These are phyloP conservation scores for Nemophila menziesii DNA, from an alignment of 257 asterid genomes.

Conservation along the genomic window DNA sequence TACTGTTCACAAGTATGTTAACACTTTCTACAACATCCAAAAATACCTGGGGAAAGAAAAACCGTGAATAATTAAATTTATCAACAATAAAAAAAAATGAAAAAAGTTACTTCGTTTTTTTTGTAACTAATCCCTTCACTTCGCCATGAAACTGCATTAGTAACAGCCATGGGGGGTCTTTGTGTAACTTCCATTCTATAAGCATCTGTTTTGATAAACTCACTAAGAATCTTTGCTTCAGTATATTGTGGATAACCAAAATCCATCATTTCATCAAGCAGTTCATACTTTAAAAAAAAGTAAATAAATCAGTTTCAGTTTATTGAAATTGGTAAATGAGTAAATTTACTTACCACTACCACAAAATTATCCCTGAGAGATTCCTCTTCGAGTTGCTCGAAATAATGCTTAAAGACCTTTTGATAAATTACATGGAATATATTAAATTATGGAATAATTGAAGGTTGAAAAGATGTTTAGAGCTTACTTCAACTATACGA, in stretches of 20 bases:
- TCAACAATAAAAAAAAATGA: slow-evolving; percentile 6
- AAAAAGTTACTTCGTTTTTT: slow-evolving; percentile 78
- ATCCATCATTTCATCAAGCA: slow-evolving; percentile 99
- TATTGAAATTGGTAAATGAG: neutral
- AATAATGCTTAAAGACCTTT: slow-evolving; percentile 95
- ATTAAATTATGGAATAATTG: slow-evolving; percentile 1
- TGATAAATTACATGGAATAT: slow-evolving; percentile 3
- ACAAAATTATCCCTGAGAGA: slow-evolving; percentile 97
- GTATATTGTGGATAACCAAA: slow-evolving; percentile 98
- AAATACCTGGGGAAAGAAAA: slow-evolving; percentile 63
- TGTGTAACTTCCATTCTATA: slow-evolving; percentile 96
- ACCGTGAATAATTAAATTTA: slow-evolving; percentile 10
- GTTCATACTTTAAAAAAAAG: slow-evolving; percentile 63
- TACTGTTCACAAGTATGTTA: slow-evolving; percentile 95
- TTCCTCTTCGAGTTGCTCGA: slow-evolving; percentile 97
- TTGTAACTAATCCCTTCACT: slow-evolving; percentile 96
- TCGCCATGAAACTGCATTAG: slow-evolving; percentile 99
- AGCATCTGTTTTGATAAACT: slow-evolving; percentile 98
- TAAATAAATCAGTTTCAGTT: slow-evolving; percentile 13
- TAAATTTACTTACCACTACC: slow-evolving; percentile 69
- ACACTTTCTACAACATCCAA: slow-evolving; percentile 99
- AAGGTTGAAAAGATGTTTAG: slow-evolving; percentile 3
- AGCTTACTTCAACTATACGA: slow-evolving; percentile 94
- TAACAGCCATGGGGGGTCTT: slow-evolving; percentile 99
- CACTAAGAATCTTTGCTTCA: slow-evolving; percentile 97